Percentiles rank a stretch among this genome's conserved stretches.
Conservation (phyloP, 176 grass and related monocot genomes). For the Musa acuminata region DNA sequence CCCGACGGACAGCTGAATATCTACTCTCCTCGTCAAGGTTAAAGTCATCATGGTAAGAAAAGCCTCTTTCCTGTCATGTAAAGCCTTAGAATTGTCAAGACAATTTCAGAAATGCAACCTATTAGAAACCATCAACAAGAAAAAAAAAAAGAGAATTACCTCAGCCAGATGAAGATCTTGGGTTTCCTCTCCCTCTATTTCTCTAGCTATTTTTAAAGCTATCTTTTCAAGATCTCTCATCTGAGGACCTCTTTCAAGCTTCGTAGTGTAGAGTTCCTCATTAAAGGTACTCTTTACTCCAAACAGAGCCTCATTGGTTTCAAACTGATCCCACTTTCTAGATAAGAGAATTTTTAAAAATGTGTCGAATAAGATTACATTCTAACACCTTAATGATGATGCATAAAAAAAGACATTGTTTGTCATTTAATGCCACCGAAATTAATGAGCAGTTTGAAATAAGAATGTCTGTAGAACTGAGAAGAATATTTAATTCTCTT, state of each 20-base stretch:
- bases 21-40: constrained; percentile 88
- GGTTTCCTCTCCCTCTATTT: constrained; percentile 93
- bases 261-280: constrained; percentile 97
- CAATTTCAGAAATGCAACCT: not conserved
- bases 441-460: too few species aligned
- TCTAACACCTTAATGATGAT: constrained; percentile 7
- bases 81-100: constrained; percentile 19
- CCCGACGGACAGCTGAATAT: constrained; percentile 81
- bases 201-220: constrained; percentile 80
- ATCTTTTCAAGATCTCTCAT: constrained; percentile 83
- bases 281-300: constrained; percentile 98
- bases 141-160: constrained; percentile 29
- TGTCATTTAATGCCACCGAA: too few species aligned
- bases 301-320: constrained; percentile 81
- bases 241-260: constrained; percentile 88
- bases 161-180: constrained; percentile 92
- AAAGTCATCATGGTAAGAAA: constrained; percentile 53
- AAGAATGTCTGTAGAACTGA: too few species aligned
- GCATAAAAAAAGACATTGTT: too few species aligned
- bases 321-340: constrained; percentile 98
- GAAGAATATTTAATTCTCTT: too few species aligned
- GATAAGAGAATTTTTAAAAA: not conserved
- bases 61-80: constrained; percentile 69
- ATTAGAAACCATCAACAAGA: not conserved
- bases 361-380: not conserved